Percentiles rank a stretch among this genome's conserved stretches.
phyloP scores from a whole-genome alignment of 129 eudicot genomes.

The Pulicaria dysenterica region DNA sequence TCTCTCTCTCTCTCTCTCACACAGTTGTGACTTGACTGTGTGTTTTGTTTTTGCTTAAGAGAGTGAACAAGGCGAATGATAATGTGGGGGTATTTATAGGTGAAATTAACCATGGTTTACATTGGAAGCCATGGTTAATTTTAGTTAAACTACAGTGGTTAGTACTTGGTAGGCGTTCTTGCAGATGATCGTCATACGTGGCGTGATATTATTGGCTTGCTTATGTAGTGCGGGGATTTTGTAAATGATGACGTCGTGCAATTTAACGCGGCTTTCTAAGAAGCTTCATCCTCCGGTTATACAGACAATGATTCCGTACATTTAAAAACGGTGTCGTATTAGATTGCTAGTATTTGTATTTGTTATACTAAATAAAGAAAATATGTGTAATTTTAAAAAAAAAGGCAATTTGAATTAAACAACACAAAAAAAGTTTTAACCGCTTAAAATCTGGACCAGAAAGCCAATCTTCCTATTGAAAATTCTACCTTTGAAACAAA shows the following conservation, averaged over 20 bases:
- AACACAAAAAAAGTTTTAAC: too few species aligned
- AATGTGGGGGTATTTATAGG: constrained; percentile 19
- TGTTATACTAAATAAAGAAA: too few species aligned
- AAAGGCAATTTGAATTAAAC: too few species aligned
- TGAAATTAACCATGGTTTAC: constrained; percentile 10
- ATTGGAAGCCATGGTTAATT: constrained; percentile 9
- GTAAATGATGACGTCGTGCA: constrained; percentile 8
- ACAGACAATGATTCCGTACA: constrained; percentile 16
- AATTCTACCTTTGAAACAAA: too few species aligned
- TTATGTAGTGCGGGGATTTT: constrained; percentile 7
- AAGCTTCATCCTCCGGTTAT: constrained; percentile 17
- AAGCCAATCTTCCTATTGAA: too few species aligned
- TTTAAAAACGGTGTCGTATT: too few species aligned
- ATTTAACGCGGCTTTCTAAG: constrained; percentile 30
- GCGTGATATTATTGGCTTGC: constrained; percentile 20
- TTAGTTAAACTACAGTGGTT: constrained; percentile 7
- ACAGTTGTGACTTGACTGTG: constrained; percentile 1
- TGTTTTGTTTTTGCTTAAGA: neutral
- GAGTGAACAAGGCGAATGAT: constrained; percentile 1
- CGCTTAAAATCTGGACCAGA: too few species aligned
- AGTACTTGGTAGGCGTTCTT: neutral
- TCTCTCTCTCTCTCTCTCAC: too few species aligned
- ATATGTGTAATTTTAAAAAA: too few species aligned
- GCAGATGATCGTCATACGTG: constrained; percentile 22
- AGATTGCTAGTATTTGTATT: too few species aligned